Evolutionary conservation across 116 monocot species (phyloP), one percentile per base, ranked within the genome.

Genomic region (Papilionanthe hybrid): DNA sequence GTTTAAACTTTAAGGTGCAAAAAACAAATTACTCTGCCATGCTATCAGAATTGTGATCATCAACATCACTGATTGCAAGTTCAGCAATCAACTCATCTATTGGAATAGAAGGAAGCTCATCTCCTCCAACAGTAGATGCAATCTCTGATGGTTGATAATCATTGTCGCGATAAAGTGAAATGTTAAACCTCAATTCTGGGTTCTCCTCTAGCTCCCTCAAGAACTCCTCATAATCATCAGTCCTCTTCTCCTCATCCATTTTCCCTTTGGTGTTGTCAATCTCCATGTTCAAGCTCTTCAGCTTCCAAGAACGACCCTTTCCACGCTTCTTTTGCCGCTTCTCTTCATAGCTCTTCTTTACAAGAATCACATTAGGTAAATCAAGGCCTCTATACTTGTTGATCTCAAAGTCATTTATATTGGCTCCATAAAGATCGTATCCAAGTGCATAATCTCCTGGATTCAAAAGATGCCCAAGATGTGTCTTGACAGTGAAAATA

Each of bases 271-370:
- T 57, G 2, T 63, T 79, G 56, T 89, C 90, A 13, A 88, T 83
- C 50, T 96, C 96, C 87, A 91, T 90, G 18, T 87, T 79, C 83
- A 96, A 77, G 55, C 80, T 81, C 82, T 97, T 97, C 12, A 97
- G 86, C 85, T 91, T 97, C 90, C 92, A 94, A 29, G 83, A 19
- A 8, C 96, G 85, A 20, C 78, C 28, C 85, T 91, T 95, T 58
- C 85, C 88, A 43, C 78, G 78, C 66, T 18, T 85, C 76, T 53
- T 83, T 58, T 80, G 77, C 6, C 87, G 86, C 84, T 83, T 86
- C 79, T 94, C 89, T 72, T 88, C 94, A 28, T 88, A 91, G 77
- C 94, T 92, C 84, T 92, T 97, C 89, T 94, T 97, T 1, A 97
- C 79, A 78, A 97, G 83, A 29, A 97, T 58, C 0, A 73, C 92